Evolutionary conservation across 2,329 filamentous ascomycete species (phyloP), one percentile per base, ranked within the genome.

Genomic region (Epichloe aotearoae): DNA sequence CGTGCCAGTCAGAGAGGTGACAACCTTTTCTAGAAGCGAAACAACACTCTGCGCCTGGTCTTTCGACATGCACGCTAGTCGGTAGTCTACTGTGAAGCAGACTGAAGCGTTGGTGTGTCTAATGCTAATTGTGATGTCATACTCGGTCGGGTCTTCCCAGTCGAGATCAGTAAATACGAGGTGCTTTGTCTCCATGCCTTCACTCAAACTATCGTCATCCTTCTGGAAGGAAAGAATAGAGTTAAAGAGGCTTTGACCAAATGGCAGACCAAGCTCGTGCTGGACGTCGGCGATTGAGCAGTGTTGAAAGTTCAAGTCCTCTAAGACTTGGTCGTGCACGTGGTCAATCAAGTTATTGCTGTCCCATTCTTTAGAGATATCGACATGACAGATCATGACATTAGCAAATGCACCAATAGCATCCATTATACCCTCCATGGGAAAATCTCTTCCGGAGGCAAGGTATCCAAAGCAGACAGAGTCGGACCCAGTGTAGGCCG

Each of bases 241-340:
- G 51, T 67, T 66, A 52, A 67, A 67, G 15, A 66, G 45, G 15
- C 44, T 42, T 8, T 50, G 49, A 0, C 51, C 55, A 1, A 54
- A 61, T 2, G 56, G 46, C 0, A 52, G n/a, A 10, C 55, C 55
- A 4, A 66, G 49, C 17, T 60, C 60, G 33, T 63, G 63, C 49
- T 74, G 71, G 11, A 75, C 70, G 47, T 69, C 67, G 3, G 71
- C 71, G 17, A 74, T 61, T 1, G 75, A 76, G 55, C 72, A 73
- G 51, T 66, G 69, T 52, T 77, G 75, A 54, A 76, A 68, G 1
- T 68, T 62, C 50, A 78, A 64, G 37, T 70, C 69, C 38, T 65
- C 61, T 17, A 73, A 65, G 14, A 73, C 72, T 50, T 75, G 68
- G 12, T 62, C 61, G 39, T 76, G 74, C 1, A 75, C 37, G 14